A percentile compares a stretch with the other conserved stretches of the same genome.
phyloP scores from a whole-genome alignment of 805 yeast genomes.

The Yamadazyma nakazawae region DNA sequence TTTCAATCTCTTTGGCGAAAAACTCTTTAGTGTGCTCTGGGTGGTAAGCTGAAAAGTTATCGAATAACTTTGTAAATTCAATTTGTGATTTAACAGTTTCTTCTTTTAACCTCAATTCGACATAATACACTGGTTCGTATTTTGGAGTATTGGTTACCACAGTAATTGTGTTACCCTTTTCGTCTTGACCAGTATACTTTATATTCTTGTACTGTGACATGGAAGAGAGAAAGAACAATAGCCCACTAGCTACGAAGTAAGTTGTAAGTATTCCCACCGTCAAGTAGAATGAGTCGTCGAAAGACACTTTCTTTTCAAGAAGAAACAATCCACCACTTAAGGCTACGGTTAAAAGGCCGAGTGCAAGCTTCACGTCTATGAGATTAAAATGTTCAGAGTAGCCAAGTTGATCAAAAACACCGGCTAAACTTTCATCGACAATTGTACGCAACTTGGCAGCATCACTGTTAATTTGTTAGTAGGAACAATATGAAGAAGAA shows the following conservation, averaged over 20 bases:
- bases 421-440: conserved; percentile 47
- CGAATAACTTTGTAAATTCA: conserved; percentile 44
- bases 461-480: conserved; percentile 30
- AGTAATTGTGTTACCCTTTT: conserved; percentile 30
- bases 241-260: conserved; percentile 36
- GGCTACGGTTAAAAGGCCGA: conserved; percentile 47
- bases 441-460: conserved; percentile 46
- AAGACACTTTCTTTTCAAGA: conserved; percentile 47
- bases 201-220: conserved; percentile 37
- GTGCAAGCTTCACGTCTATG: conserved; percentile 44
- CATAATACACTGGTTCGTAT: conserved; percentile 43
- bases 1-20: conserved; percentile 17
- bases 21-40: conserved; percentile 19
- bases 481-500: background rate
- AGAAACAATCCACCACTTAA: conserved; percentile 46
- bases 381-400: conserved; percentile 46
- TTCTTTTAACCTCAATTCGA: conserved; percentile 30
- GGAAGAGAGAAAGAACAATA: conserved; percentile 31
- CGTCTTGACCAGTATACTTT: conserved; percentile 44
- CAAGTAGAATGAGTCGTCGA: conserved; percentile 35
- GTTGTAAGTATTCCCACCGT: conserved; percentile 34
- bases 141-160: conserved; percentile 42
- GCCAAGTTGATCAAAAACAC: conserved; percentile 41
- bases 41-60: conserved; percentile 44
- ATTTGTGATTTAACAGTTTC: conserved; percentile 18